A percentile compares a stretch with the other conserved stretches of the same genome.
These are phyloP conservation scores for Fonsecaea nubica DNA, from an alignment of 2,329 filamentous ascomycete genomes.

Conservation along the genomic window DNA sequence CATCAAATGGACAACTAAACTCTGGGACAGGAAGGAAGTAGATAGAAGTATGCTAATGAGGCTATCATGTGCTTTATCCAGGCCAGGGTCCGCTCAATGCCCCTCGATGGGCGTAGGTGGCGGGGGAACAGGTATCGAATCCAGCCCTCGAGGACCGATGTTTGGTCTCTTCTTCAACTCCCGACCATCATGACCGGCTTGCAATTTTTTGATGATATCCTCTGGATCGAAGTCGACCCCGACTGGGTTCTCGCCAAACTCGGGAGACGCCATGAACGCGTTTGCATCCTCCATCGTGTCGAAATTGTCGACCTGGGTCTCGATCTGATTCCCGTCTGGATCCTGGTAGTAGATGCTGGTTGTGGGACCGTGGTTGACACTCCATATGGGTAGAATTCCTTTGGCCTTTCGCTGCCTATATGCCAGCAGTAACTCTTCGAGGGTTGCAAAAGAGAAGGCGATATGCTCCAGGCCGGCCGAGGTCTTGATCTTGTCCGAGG, in stretches of 20 bases:
- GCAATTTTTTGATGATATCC: constrained; percentile 12
- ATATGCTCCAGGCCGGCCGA: constrained; percentile 10
- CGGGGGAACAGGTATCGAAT: constrained; percentile 11
- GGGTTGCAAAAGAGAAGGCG: not conserved
- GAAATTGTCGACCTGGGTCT: constrained; percentile 57
- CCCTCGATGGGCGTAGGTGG: not conserved
- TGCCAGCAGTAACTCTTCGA: constrained; percentile 41
- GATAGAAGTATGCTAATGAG: not conserved
- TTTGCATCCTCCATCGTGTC: constrained; percentile 16
- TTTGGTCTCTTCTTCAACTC: constrained; percentile 16
- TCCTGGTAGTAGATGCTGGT: constrained; percentile 58
- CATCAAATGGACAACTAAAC: not conserved
- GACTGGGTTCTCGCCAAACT: constrained; percentile 22
- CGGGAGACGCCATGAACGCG: constrained; percentile 5
- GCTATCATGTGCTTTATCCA: not conserved
- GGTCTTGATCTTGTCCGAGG: not conserved
- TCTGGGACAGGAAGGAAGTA: constrained; percentile 1
- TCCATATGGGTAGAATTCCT: constrained; percentile 47
- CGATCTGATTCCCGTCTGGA: constrained; percentile 57
- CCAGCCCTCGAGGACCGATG: constrained; percentile 18
- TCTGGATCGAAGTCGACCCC: constrained; percentile 24
- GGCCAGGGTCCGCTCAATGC: constrained; percentile 3
- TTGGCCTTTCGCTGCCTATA: constrained; percentile 44
- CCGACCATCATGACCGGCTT: not conserved
- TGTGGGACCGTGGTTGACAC: constrained; percentile 57